Evolutionary conservation across 2,329 filamentous ascomycete species (phyloP).

Genomic region (Massarina eburnea): DNA sequence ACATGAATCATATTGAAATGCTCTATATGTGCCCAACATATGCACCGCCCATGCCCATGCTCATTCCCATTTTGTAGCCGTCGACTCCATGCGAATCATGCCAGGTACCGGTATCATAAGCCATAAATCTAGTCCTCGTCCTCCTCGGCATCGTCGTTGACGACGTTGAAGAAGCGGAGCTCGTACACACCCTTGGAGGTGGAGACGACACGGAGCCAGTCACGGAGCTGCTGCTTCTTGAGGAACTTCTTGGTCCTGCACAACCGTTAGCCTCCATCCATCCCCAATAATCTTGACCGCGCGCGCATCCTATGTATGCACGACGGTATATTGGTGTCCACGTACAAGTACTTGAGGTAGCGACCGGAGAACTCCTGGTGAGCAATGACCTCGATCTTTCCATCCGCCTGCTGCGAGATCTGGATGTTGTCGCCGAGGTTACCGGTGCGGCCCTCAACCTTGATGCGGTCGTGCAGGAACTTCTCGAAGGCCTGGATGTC

Average conservation of each 20-base stretch:
- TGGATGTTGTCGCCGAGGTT: constrained; percentile 94
- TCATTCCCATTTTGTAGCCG: constrained; percentile 18
- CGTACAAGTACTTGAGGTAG: constrained; percentile 99
- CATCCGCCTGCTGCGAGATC: constrained; percentile 89
- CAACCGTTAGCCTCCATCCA: constrained; percentile 13
- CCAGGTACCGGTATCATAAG: constrained; percentile 14
- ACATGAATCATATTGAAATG: constrained; percentile 17
- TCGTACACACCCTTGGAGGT: constrained; percentile 98
- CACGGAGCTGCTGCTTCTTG: constrained; percentile 99
- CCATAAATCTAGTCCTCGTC: constrained; percentile 83
- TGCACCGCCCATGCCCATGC: constrained; percentile 11
- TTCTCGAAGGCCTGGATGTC: constrained; percentile 98
- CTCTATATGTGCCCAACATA: constrained; percentile 30
- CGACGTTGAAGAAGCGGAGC: constrained; percentile 99
- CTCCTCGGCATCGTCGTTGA: constrained; percentile 96
- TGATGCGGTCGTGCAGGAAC: constrained; percentile 99
- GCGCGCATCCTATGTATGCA: neutral
- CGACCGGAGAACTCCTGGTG: constrained; percentile 98
- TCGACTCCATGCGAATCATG: constrained; percentile 21
- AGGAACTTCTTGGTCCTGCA: constrained; percentile 99
- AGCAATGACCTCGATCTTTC: constrained; percentile 96
- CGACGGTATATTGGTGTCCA: constrained; percentile 21
- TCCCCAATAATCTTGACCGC: too few relatives aligned
- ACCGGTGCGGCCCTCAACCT: constrained; percentile 96
- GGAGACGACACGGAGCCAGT: constrained; percentile 99